Base-by-base conservation (phyloP, 768 basidiomycete species). In the Stropharia rugosoannulata region DNA sequence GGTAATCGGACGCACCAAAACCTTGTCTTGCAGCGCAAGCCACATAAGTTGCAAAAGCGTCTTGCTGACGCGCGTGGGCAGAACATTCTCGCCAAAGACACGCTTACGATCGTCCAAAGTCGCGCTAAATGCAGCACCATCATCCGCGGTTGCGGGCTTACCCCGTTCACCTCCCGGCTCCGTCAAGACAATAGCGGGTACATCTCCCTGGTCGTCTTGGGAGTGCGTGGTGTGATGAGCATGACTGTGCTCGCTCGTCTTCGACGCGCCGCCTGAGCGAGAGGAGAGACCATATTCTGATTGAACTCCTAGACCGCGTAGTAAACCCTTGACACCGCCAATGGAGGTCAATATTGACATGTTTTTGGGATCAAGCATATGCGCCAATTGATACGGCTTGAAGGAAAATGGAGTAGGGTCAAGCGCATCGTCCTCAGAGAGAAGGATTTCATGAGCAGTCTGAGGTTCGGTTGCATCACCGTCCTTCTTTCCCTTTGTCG, bases 311-410 rank as follows among this genome's bases (percentile, higher is more conserved):
- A 98, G 81, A 5, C 92, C 89, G 1, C 73, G 71, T 11, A 96
- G 71, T 11, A 98, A 66, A 7, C 80, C 83, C 0, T 75, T 62
- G 7, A 80, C 74, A 40, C 97, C 97, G 16, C 94, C 95, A 36
- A 96, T 76, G 10, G 69, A 70, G 15, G 75, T 75, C 32, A 99
- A 80, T 12, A 77, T 67, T 2, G 86, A 80, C 10, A 95, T 59
- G 59, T 77, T 87, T 73, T 97, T 98, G 8, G 95, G 94, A 67
- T 98, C 95, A 37, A 98, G 84, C 51, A 97, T 81, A 57, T 84
- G 82, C 1, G 95, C 95, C 13, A 98, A 85, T 48, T 80, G 75
- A 57, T 79, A 82, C 0, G 95, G 92, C 54, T 84, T 85, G 64
- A 86, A 86, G 10, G 65, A 67, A 70, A 96, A 97, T 0, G 93